Base-by-base conservation (phyloP, 2,329 filamentous ascomycete species). In the Tolypocladium amazonense region DNA sequence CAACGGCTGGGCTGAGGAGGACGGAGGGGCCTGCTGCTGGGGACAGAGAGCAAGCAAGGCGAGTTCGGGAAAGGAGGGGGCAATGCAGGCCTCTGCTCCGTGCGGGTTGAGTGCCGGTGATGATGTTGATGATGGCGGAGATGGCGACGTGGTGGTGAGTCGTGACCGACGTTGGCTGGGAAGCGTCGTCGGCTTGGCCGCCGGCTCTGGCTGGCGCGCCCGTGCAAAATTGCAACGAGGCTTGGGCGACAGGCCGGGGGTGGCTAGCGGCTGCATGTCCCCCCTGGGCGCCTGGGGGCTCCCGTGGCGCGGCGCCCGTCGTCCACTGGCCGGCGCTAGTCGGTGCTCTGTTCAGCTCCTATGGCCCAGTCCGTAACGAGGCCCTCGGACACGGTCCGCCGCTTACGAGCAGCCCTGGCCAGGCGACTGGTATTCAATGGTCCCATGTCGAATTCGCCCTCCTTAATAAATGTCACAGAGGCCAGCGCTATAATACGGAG, bases 51-150 rank as follows among this genome's bases (percentile, higher is more conserved):
- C 30, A 20, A 23, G 50, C 30, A n/a, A 8, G 30, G 20, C 18
- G 30, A 35, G 20, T 0, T 23, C 20, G 20, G 50, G 30, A 33
- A 11, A 11, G 15, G 4, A 12, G 18, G 50, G n/a, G 30, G 30
- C 50, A 15, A n/a, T 23, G 20, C n/a, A 11, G 20, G 30, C 50
- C 11, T 35, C 50, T 23, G 50, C 30, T 20, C 23, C 20, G 50
- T 35, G 50, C 50, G 50, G 20, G 50, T n/a, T 11, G 50, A 33
- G 20, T 14, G 20, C 20, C 38, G 38, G 14, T 33, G 55, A 50
- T 57, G 56, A 35, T 47, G 56, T n/a, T 57, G 56, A 35, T 57
- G 56, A 50, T n/a, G 47, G 38, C 35, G 45, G 57, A 54, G 50
- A 54, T 37, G 57, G 56, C 33, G 43, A 47, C 23, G 47, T 39